Base-by-base conservation (phyloP, 2,329 filamentous ascomycete species). In the Talaromyces sp. region DNA sequence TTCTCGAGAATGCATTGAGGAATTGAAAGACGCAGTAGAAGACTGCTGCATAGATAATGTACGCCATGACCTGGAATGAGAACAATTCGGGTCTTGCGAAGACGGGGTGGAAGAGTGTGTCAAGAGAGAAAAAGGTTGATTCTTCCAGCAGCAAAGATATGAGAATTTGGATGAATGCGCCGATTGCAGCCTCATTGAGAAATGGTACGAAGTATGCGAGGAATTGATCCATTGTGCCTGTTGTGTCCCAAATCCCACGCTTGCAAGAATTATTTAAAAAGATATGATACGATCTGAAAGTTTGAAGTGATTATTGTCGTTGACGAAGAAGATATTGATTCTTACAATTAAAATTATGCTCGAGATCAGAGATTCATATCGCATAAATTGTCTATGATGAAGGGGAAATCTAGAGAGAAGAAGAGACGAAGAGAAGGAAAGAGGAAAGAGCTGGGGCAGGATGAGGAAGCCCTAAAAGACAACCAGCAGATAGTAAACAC, bases 81-180 rank as follows among this genome's bases (percentile, higher is more conserved):
- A 25, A 27, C 3, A 19, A 47, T 27, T 25, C 17, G 17, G 57
- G 31, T 17, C 25, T 61, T 17, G 58, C 10, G 39, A 65, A 22
- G 37, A 61, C 15, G 15, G 63, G 63, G 9, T 10, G 54, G 25
- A 65, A 37, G 19, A 65, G 22, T 6, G 52, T 43, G 10, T 65
- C 37, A 2, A 50, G n/a, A 35, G 31, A n/a, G 9, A 45, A 39
- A 31, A 8, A 15, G 22, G 49, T 56, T 17, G 63, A 27, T 13
- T 49, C 25, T 61, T 65, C 47, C 11, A 54, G 58, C 8, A 43
- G 19, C 5, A 61, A 27, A 35, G 19, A 39, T 37, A 56, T 27
- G 15, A 61, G 33, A 4, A 37, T 17, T 27, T 65, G 57, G 13
- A 61, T 22, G 19, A 27, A 11, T 37, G 50, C 15, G 57, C 19